A percentile compares a stretch with the other conserved stretches of the same genome.
Conservation (phyloP, 73 alveolate species). For the Paramecium pentaurelia region DNA sequence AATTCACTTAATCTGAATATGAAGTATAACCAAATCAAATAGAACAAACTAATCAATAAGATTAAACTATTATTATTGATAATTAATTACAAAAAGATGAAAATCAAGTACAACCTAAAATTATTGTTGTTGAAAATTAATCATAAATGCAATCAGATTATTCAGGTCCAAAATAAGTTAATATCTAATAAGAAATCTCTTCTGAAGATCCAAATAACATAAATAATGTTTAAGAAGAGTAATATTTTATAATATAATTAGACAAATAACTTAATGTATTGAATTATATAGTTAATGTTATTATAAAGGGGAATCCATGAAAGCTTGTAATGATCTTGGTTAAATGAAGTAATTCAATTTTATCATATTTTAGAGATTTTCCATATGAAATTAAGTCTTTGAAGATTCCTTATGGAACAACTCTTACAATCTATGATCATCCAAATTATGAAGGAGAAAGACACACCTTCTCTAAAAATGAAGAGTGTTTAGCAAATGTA, state of each 20-base stretch:
- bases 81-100: not conserved
- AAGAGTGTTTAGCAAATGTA: not conserved
- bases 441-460: constrained; percentile 41
- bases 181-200: not conserved
- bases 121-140: not conserved
- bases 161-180: not conserved
- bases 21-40: not conserved
- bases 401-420: constrained; percentile 11
- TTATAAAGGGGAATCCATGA: constrained; percentile 25
- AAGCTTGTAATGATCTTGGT: constrained; percentile 13
- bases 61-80: not conserved
- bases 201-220: not conserved
- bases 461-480: constrained; percentile 17
- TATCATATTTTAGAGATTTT: not conserved
- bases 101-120: not conserved
- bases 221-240: not conserved
- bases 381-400: constrained; percentile 17
- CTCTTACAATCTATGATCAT: not conserved
- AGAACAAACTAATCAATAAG: not conserved
- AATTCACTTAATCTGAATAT: not conserved
- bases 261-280: not conserved
- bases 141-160: not conserved
- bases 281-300: constrained; percentile 28
- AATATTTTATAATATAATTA: not conserved
- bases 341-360: constrained; percentile 21